Conservation (phyloP, 257 asterid species). For the Linaria vulgaris region DNA sequence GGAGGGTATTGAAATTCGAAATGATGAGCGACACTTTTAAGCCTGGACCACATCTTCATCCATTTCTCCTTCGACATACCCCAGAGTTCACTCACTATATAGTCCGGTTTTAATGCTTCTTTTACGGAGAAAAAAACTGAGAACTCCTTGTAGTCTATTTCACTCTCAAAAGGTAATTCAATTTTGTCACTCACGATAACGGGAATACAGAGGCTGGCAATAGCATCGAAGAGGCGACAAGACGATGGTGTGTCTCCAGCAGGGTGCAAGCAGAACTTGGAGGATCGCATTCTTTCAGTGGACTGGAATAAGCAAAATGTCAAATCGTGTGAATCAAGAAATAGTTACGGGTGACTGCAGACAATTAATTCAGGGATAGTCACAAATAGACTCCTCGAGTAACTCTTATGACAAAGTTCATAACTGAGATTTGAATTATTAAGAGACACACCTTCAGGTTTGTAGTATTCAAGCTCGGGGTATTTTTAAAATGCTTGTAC, state of each 20-base stretch:
- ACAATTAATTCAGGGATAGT: no score
- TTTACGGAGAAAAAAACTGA: constrained; percentile 72
- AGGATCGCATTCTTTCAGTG: constrained; percentile 69
- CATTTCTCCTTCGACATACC: constrained; percentile 54
- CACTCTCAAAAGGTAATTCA: constrained; percentile 90
- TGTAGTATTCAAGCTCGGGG: no score
- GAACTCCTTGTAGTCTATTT: constrained; percentile 82
- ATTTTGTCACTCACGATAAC: constrained; percentile 84
- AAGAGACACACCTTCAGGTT: no score
- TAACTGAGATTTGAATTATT: no score
- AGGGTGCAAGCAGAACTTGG: constrained; percentile 89
- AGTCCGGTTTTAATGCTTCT: constrained; percentile 61
- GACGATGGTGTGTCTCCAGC: constrained; percentile 99
- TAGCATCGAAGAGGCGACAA: constrained; percentile 92
- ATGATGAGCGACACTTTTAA: constrained; percentile 66
- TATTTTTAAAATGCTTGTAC: no score
- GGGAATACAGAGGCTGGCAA: constrained; percentile 95
- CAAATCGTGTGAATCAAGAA: background rate
- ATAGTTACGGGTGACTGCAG: background rate
- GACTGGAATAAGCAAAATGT: constrained; percentile 50
- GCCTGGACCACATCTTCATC: constrained; percentile 72
- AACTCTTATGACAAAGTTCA: no score
- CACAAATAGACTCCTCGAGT: no score
- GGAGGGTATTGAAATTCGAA: constrained; percentile 87
- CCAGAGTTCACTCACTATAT: constrained; percentile 60